Conservation (phyloP, 441 rosid genomes). For the Populus trichocarpa region DNA sequence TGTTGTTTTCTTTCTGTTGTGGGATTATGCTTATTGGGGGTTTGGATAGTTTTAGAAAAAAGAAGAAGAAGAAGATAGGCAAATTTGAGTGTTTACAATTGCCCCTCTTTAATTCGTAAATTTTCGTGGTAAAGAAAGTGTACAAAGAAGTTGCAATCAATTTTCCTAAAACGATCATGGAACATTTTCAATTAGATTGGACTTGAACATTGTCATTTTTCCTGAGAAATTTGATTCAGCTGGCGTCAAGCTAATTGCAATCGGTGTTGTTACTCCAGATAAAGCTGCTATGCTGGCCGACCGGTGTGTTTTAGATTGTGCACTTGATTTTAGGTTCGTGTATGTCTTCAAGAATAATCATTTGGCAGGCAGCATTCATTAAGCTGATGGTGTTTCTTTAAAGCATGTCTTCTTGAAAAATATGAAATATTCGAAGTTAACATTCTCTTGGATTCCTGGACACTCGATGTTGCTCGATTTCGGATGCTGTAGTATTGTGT, state of each 20-base stretch:
- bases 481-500: not conserved
- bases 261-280: conserved; percentile 78
- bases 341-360: not conserved
- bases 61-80: no score
- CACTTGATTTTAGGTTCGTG: not conserved
- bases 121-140: no score
- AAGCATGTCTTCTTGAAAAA: not conserved
- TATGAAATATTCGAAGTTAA: not conserved
- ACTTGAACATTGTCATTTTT: no score
- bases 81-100: no score
- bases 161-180: no score
- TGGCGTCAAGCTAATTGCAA: conserved; percentile 74
- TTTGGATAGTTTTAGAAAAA: no score
- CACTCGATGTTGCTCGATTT: no score
- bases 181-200: no score
- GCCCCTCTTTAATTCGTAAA: no score
- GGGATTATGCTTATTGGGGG: no score
- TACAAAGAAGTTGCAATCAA: no score
- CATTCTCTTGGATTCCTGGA: not conserved
- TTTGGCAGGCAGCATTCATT: not conserved
- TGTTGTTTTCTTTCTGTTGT: no score
- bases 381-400: not conserved
- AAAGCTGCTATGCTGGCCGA: conserved; percentile 69
- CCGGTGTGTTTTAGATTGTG: conserved; percentile 29
- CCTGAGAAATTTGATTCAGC: conserved; percentile 51